Base-by-base conservation (phyloP, 2,329 filamentous ascomycete genomes). In the Fusarium buharicum region DNA sequence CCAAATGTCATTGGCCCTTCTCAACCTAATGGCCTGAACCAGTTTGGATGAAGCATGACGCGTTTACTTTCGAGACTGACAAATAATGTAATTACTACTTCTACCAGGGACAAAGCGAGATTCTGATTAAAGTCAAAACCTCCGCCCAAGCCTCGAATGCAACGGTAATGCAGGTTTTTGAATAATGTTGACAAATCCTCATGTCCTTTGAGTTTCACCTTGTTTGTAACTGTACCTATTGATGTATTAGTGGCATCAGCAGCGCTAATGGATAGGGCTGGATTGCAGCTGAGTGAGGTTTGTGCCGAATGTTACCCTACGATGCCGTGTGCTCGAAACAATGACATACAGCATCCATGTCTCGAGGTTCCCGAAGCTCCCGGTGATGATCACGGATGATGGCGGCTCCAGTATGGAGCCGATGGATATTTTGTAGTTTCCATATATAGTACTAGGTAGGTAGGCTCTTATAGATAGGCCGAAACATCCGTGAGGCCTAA, bases 341-440 rank as follows among this genome's bases (percentile, higher is more conserved):
- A 24, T 43, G 44, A 36, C 27, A 20, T 18, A 18, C 8, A 24
- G 22, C 8, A 24, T 24, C 8, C 20, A n/a, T 24, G 24, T 45
- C 31, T 57, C 62, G 57, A 50, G 31, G 24, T 22, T 39, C 34
- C 62, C 62, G 55, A 34, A 6, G n/a, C n/a, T n/a, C n/a, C n/a
- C n/a, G 8, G 48, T 5, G 41, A 16, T 11, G 33, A 55, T 12
- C 36, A 22, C 34, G 16, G 27, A 38, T 8, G 13, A 38, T 16
- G 52, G 14, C 13, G 13, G 34, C 36, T n/a, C n/a, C n/a, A n/a
- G 28, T 27, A 17, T 38, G 24, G 16, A 59, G 37, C 31, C n/a
- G 30, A 28, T 41, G 16, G 47, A 36, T 37, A 41, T 41, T 18
- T 22, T 33, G 22, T 24, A 24, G 22, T 8, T 24, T 24, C 22